Percentiles rank a stretch among this genome's conserved stretches.
Evolutionary conservation across 768 basidiomycete species (phyloP).

Genomic region (Mycena filopes): DNA sequence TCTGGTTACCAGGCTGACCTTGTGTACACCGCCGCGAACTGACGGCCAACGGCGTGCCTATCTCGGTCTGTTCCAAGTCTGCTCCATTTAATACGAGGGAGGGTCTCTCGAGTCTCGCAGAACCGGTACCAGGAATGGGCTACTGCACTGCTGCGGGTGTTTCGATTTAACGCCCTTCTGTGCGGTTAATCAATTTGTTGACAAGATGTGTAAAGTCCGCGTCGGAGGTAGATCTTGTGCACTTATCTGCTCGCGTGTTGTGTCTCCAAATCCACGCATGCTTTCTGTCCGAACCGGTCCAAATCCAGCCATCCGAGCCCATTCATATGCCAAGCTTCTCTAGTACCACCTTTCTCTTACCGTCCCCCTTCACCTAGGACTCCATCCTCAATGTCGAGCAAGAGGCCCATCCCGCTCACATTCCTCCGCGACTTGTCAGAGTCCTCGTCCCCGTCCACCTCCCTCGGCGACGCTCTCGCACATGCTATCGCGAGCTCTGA

Average conservation of each 20-base stretch:
- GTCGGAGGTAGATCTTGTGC: neutral
- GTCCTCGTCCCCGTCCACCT: slow-evolving; percentile 37
- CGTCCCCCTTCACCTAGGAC: neutral
- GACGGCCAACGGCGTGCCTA: too few relatives aligned
- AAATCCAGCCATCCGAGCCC: neutral
- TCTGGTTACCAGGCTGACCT: too few relatives aligned
- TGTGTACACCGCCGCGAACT: too few relatives aligned
- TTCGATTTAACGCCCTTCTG: too few relatives aligned
- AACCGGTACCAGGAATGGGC: too few relatives aligned
- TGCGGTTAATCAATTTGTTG: too few relatives aligned
- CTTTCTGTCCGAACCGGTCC: slow-evolving; percentile 12
- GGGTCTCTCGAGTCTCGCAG: too few relatives aligned
- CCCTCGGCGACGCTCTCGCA: slow-evolving; percentile 53
- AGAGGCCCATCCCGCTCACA: slow-evolving; percentile 44
- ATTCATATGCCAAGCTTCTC: slow-evolving; percentile 23
- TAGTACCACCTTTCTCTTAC: neutral
- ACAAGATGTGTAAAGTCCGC: too few relatives aligned
- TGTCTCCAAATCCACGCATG: neutral
- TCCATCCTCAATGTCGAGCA: slow-evolving; percentile 19
- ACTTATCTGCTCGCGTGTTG: slow-evolving; percentile 8
- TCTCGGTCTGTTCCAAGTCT: too few relatives aligned
- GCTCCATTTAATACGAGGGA: too few relatives aligned
- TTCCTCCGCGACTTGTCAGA: slow-evolving; percentile 42
- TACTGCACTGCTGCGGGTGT: too few relatives aligned
- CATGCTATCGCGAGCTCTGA: slow-evolving; percentile 43